Conservation (phyloP, 2,329 filamentous ascomycete genomes). For the Parafenestella ontariensis region DNA sequence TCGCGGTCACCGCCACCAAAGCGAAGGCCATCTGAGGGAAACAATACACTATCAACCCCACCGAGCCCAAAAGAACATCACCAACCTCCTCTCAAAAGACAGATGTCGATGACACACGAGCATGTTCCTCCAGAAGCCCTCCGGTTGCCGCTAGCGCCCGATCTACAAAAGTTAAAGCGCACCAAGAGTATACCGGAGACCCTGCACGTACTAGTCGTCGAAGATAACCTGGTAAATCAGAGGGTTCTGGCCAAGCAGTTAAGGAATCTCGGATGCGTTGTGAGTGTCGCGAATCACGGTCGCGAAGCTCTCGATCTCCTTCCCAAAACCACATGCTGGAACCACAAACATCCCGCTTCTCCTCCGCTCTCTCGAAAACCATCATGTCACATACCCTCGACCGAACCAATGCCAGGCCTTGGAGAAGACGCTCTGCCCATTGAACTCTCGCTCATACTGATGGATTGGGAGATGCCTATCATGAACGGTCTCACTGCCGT, state of each 20-base stretch:
- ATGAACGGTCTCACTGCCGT: constrained; percentile 43
- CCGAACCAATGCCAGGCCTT: constrained; percentile 1
- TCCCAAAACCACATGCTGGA: constrained; percentile 33
- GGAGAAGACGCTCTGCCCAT: constrained; percentile 7
- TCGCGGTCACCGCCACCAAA: constrained; percentile 6
- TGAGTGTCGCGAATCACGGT: constrained; percentile 50
- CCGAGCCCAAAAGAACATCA: background rate
- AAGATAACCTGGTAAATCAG: constrained; percentile 53
- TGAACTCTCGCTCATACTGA: constrained; percentile 33
- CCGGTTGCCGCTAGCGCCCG: constrained; percentile 9
- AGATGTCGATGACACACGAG: background rate
- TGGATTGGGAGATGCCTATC: constrained; percentile 47
- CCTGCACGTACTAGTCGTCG: constrained; percentile 41
- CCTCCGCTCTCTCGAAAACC: constrained; percentile 59
- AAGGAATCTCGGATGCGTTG: constrained; percentile 43
- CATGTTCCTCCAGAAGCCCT: constrained; percentile 5
- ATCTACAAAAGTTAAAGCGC: constrained; percentile 12
- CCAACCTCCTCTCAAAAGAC: background rate
- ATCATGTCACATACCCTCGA: constrained; percentile 5
- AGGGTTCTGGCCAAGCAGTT: constrained; percentile 52
- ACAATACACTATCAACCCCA: background rate
- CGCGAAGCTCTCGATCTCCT: constrained; percentile 47
- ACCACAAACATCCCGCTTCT: constrained; percentile 9
- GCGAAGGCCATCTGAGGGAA: constrained; percentile 3
- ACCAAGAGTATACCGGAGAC: constrained; percentile 12